phyloP scores from a whole-genome alignment of 2,329 filamentous ascomycete species.

The Fusarium sp. region DNA sequence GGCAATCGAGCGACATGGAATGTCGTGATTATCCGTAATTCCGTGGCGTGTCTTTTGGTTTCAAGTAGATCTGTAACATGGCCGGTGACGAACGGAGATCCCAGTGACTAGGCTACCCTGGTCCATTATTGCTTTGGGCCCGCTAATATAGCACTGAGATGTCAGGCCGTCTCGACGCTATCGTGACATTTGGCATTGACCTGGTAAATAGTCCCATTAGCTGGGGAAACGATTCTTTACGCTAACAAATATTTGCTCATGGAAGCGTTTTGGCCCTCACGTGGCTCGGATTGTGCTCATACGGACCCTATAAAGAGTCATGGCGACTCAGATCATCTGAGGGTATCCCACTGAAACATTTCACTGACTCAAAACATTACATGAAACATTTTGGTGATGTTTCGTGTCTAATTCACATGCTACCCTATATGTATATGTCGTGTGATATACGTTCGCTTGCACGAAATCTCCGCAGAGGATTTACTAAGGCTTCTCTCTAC shows the following conservation, averaged over 20 bases:
- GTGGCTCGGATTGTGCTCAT: not conserved
- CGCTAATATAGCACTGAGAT: not conserved
- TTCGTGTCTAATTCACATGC: not conserved
- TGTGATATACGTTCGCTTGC: not conserved
- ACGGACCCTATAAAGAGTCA: not conserved
- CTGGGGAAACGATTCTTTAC: fast-evolving
- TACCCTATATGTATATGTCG: not conserved
- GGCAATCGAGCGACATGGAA: not conserved
- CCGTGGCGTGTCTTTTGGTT: no score
- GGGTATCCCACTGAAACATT: not conserved
- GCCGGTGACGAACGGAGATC: not conserved
- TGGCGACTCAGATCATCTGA: not conserved
- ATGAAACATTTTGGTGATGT: not conserved
- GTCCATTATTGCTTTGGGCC: not conserved
- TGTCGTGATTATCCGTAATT: not conserved
- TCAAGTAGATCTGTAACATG: not conserved
- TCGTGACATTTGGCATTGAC: not conserved
- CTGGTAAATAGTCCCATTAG: not conserved
- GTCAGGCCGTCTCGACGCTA: not conserved
- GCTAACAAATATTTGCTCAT: not conserved
- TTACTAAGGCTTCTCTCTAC: not conserved
- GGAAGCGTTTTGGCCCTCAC: not conserved
- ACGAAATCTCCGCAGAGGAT: not conserved
- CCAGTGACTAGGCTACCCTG: not conserved
- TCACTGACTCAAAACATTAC: not conserved